These are phyloP conservation scores for Penicillium nucicola DNA, from an alignment of 495 filamentous ascomycete species.

Conservation along the genomic window DNA sequence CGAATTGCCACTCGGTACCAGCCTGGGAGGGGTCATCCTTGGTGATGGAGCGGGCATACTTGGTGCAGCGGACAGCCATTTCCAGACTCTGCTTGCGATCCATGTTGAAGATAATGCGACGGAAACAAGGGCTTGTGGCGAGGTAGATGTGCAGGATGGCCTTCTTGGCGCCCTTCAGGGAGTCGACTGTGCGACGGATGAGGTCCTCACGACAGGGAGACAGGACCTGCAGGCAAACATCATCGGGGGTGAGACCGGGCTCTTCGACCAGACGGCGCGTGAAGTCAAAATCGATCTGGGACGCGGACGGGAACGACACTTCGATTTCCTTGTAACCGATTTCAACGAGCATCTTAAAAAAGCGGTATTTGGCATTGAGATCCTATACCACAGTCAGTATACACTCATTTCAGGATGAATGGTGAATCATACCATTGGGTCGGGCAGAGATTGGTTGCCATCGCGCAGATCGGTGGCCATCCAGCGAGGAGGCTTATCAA, in stretches of 20 bases:
- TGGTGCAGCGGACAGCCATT: constrained; percentile 82
- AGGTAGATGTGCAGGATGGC: constrained; percentile 97
- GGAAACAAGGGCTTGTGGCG: constrained; percentile 91
- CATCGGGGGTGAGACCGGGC: constrained; percentile 80
- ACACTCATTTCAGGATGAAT: background rate
- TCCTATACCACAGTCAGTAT: constrained; percentile 49
- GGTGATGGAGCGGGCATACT: constrained; percentile 83
- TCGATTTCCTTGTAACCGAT: constrained; percentile 99
- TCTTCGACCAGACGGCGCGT: constrained; percentile 85
- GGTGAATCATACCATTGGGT: constrained; percentile 70
- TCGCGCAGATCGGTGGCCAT: constrained; percentile 81
- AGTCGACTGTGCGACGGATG: constrained; percentile 86
- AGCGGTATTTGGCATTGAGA: constrained; percentile 88
- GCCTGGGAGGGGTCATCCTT: constrained; percentile 82
- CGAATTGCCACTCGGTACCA: constrained; percentile 84
- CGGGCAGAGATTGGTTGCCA: constrained; percentile 84
- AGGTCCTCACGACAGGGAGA: constrained; percentile 91
- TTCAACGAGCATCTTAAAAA: constrained; percentile 91
- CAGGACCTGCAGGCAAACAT: constrained; percentile 95
- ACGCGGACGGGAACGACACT: constrained; percentile 91
- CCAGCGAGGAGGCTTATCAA: constrained; percentile 81
- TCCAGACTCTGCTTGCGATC: constrained; percentile 76
- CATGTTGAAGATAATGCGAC: constrained; percentile 83
- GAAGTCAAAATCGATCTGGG: constrained; percentile 94
- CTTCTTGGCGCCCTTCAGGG: constrained; percentile 86